A percentile compares a stretch with the other conserved stretches of the same genome.
phyloP scores from a whole-genome alignment of 179 eudicot species.

The Beta corolliflora region DNA sequence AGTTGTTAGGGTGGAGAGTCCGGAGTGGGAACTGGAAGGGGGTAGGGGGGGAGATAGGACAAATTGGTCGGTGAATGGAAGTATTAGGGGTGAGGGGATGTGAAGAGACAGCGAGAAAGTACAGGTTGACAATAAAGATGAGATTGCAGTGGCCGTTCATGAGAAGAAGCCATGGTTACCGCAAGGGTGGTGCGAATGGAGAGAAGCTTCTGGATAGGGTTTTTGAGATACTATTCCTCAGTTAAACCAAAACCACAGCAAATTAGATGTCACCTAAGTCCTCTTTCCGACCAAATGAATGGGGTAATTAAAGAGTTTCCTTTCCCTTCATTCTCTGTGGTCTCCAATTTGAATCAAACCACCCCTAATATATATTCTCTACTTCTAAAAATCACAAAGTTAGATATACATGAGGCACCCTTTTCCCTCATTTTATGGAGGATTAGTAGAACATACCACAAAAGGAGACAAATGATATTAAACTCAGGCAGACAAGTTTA shows the following conservation, averaged over 20 bases:
- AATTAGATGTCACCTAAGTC: neutral
- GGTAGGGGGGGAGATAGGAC: neutral
- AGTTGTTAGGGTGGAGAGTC: neutral
- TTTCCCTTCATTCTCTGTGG: neutral
- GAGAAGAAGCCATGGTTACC: neutral
- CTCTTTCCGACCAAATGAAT: neutral
- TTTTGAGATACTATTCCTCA: neutral
- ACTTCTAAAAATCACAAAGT: neutral
- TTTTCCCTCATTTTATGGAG: too few species aligned
- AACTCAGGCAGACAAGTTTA: neutral
- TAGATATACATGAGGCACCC: too few species aligned
- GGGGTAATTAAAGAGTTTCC: neutral
- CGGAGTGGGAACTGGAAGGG: neutral
- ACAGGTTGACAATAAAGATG: neutral
- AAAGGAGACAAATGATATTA: neutral
- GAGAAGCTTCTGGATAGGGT: neutral
- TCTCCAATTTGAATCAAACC: neutral
- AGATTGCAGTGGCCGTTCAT: neutral
- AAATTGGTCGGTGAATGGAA: neutral
- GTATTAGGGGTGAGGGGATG: neutral
- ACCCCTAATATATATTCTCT: neutral
- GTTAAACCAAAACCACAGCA: neutral
- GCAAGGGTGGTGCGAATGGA: neutral
- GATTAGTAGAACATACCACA: neutral
- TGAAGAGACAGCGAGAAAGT: neutral